A percentile compares a stretch with the other conserved stretches of the same genome.
Evolutionary conservation across 106 monocot genomes (phyloP).

Genomic region (Dendrobium huoshanense): DNA sequence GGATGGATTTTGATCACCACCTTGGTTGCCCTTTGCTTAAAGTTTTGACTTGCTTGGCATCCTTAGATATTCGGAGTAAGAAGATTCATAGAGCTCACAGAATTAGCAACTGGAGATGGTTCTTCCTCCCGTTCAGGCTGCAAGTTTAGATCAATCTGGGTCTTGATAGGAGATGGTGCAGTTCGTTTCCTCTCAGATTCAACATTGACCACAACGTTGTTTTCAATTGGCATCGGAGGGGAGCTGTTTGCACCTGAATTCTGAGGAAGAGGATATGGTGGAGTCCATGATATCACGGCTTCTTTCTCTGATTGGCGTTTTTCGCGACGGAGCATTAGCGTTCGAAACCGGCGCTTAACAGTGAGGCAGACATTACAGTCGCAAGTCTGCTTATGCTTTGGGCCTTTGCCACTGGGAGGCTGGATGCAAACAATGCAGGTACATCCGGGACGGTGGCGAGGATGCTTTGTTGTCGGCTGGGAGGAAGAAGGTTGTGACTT

Average conservation of each 20-base stretch:
- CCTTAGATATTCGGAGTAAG: too few species aligned
- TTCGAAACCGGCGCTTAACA: constrained; percentile 61
- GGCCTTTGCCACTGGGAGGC: constrained; percentile 86
- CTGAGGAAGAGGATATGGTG: background rate
- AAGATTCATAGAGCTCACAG: background rate
- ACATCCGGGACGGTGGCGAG: constrained; percentile 82
- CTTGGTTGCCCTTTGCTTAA: too few species aligned
- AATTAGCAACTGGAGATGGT: constrained; percentile 34
- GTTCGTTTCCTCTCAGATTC: constrained; percentile 22
- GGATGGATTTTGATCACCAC: too few species aligned
- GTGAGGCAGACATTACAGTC: constrained; percentile 78
- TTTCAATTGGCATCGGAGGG: constrained; percentile 3
- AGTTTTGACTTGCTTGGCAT: too few species aligned
- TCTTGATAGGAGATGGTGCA: constrained; percentile 44
- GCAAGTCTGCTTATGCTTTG: constrained; percentile 77
- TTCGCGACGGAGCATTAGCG: constrained; percentile 75
- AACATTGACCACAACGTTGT: constrained; percentile 19
- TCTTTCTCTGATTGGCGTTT: constrained; percentile 40
- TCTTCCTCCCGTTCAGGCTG: constrained; percentile 86
- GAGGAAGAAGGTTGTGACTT: constrained; percentile 36
- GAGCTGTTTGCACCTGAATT: background rate
- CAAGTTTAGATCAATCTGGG: constrained; percentile 74
- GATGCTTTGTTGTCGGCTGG: constrained; percentile 69
- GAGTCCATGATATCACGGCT: constrained; percentile 10
- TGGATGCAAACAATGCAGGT: constrained; percentile 90